These are phyloP conservation scores for Aspergillus sp. DNA, from an alignment of 2,329 filamentous ascomycete genomes.

Conservation along the genomic window DNA sequence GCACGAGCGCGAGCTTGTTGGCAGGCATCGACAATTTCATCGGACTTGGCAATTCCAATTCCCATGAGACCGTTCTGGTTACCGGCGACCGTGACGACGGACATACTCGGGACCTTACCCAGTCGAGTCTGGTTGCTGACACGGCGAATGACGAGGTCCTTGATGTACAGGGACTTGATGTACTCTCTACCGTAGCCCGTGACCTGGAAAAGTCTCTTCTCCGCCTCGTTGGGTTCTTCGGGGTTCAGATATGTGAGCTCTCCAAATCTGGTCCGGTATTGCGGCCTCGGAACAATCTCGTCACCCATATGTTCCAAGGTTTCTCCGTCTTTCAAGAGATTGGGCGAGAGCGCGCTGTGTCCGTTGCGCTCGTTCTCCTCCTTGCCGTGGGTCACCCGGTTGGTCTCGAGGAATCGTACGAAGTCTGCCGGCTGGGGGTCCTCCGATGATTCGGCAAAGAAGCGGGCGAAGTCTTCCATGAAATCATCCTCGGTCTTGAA, in stretches of 20 bases:
- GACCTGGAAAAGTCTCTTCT: constrained; percentile 57
- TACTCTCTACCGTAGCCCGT: constrained; percentile 56
- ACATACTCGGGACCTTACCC: constrained; percentile 81
- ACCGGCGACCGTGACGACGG: constrained; percentile 78
- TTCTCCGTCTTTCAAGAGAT: constrained; percentile 51
- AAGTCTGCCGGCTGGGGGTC: constrained; percentile 50
- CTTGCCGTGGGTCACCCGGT: constrained; percentile 54
- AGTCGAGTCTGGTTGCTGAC: constrained; percentile 95
- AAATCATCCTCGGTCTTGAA: constrained; percentile 67
- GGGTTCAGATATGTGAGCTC: constrained; percentile 15
- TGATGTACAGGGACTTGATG: constrained; percentile 61
- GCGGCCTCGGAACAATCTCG: constrained; percentile 24
- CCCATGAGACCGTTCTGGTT: constrained; percentile 85
- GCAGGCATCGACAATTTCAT: constrained; percentile 67
- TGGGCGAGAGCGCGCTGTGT: constrained; percentile 53
- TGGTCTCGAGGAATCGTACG: constrained; percentile 47
- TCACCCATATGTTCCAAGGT: constrained; percentile 25
- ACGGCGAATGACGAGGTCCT: constrained; percentile 70
- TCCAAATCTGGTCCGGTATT: constrained; percentile 24
- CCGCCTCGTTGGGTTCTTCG: constrained; percentile 39
- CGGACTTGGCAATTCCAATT: constrained; percentile 85
- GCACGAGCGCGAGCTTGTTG: constrained; percentile 77
- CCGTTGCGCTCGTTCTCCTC: constrained; percentile 53
- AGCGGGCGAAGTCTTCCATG: constrained; percentile 57
- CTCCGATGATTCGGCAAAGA: constrained; percentile 52